phyloP scores from a whole-genome alignment of 2,329 filamentous ascomycete genomes.

The Cadophora gregata region DNA sequence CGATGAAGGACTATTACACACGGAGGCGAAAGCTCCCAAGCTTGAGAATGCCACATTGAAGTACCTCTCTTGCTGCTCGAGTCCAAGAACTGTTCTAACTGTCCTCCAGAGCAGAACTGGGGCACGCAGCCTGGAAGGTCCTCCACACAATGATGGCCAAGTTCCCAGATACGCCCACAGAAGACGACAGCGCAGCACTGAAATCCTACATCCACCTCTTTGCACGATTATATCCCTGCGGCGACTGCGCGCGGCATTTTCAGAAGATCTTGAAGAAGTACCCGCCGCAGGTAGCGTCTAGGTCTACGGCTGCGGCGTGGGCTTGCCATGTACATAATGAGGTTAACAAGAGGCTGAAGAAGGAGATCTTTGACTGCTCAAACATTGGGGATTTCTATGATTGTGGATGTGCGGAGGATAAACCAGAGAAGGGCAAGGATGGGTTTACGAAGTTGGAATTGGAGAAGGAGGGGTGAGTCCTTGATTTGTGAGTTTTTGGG shows the following conservation, averaged over 20 bases:
- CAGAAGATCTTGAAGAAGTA: conserved; percentile 65
- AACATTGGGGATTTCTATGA: conserved; percentile 75
- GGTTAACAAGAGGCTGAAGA: conserved; percentile 68
- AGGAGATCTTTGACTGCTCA: conserved; percentile 67
- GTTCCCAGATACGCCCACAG: conserved; percentile 68
- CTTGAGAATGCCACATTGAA: conserved; percentile 84
- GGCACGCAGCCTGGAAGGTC: conserved; percentile 72
- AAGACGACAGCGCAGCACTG: conserved; percentile 66
- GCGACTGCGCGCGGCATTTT: conserved; percentile 73
- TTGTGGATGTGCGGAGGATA: conserved; percentile 73
- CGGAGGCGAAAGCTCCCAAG: conserved; percentile 78
- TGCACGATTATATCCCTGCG: conserved; percentile 72
- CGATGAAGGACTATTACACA: conserved; percentile 60
- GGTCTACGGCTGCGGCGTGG: conserved; percentile 70
- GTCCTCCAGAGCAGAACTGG: conserved; percentile 57
- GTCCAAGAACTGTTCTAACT: conserved; percentile 23
- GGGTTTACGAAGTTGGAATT: conserved; percentile 44
- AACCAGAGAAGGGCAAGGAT: conserved; percentile 48
- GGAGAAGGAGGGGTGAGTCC: conserved; percentile 42
- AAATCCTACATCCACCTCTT: conserved; percentile 71
- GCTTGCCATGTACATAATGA: conserved; percentile 71
- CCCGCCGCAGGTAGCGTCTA: conserved; percentile 68
- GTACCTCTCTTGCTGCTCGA: conserved; percentile 50
- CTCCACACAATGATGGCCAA: conserved; percentile 74
- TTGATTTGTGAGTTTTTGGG: not conserved